A percentile compares a stretch with the other conserved stretches of the same genome.
phyloP scores from a whole-genome alignment of 1,139 yeast species.

The Saccharomyces pastorianus region DNA sequence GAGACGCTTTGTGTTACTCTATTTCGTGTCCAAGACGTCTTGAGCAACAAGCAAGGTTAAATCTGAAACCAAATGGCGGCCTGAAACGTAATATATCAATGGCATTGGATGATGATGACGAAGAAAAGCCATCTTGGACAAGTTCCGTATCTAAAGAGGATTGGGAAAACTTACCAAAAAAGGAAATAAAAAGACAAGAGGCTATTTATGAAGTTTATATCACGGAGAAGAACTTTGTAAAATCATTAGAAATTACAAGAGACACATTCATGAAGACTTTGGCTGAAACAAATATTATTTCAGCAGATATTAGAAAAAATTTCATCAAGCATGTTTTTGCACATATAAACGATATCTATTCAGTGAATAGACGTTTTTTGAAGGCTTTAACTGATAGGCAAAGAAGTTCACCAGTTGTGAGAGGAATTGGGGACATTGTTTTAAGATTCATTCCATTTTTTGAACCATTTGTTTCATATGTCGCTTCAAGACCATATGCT shows the following conservation, averaged over 20 bases:
- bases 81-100: constrained; percentile 75
- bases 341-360: constrained; percentile 78
- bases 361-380: constrained; percentile 74
- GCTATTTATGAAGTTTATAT: constrained; percentile 88
- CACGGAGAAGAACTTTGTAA: constrained; percentile 91
- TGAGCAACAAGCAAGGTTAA: constrained; percentile 90
- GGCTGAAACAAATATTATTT: constrained; percentile 76
- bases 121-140: constrained; percentile 87
- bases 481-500: constrained; percentile 95
- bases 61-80: constrained; percentile 84
- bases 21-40: constrained; percentile 96
- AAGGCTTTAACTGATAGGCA: constrained; percentile 87
- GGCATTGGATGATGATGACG: constrained; percentile 67
- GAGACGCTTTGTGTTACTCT: constrained; percentile 82
- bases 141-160: constrained; percentile 80
- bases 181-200: constrained; percentile 89
- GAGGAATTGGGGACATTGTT: constrained; percentile 79
- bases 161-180: constrained; percentile 71
- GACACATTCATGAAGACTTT: constrained; percentile 93
- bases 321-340: constrained; percentile 89
- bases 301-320: constrained; percentile 81
- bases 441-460: constrained; percentile 76
- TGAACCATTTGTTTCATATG: constrained; percentile 86
- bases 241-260: constrained; percentile 84
- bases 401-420: constrained; percentile 78